Percentiles rank a stretch among this genome's conserved stretches.
Conservation (phyloP, 2,329 filamentous ascomycete species). For the Nemania serpens region DNA sequence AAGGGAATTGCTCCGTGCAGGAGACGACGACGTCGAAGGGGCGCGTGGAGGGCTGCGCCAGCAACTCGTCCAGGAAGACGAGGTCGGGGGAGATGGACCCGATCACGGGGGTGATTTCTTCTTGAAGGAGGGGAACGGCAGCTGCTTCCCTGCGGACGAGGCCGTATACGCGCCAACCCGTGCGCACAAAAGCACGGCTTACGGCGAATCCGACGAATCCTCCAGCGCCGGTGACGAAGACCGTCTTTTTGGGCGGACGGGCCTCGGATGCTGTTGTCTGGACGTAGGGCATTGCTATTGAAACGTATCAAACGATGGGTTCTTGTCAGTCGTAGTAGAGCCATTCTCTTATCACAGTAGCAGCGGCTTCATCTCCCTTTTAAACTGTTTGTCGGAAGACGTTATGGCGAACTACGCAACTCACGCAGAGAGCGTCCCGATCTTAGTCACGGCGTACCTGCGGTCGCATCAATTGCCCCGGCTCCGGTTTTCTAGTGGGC, state of each 20-base stretch:
- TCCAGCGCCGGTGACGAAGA: constrained; percentile 54
- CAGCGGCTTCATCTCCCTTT: too few species aligned
- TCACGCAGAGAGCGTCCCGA: too few species aligned
- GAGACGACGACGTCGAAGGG: constrained; percentile 50
- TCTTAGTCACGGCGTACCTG: too few species aligned
- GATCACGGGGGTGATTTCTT: constrained; percentile 49
- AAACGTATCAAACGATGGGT: too few species aligned
- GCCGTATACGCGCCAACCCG: constrained; percentile 52
- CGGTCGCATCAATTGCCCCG: constrained; percentile 9
- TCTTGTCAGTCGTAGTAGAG: too few species aligned
- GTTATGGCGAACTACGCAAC: too few species aligned
- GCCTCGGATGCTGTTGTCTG: constrained; percentile 6
- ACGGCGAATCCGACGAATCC: constrained; percentile 55
- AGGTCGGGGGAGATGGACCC: constrained; percentile 44
- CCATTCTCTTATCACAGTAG: too few species aligned
- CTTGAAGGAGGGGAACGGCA: constrained; percentile 37
- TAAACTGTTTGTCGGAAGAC: too few species aligned
- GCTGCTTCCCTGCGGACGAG: constrained; percentile 46
- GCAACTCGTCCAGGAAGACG: constrained; percentile 27
- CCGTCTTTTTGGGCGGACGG: constrained; percentile 35
- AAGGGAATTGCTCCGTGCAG: constrained; percentile 48
- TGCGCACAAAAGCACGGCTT: constrained; percentile 49
- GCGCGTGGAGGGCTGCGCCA: constrained; percentile 31
- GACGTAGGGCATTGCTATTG: constrained; percentile 5
- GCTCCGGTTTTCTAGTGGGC: background rate